Conservation (phyloP, 2,329 filamentous ascomycete species). For the Epichloe sp. region DNA sequence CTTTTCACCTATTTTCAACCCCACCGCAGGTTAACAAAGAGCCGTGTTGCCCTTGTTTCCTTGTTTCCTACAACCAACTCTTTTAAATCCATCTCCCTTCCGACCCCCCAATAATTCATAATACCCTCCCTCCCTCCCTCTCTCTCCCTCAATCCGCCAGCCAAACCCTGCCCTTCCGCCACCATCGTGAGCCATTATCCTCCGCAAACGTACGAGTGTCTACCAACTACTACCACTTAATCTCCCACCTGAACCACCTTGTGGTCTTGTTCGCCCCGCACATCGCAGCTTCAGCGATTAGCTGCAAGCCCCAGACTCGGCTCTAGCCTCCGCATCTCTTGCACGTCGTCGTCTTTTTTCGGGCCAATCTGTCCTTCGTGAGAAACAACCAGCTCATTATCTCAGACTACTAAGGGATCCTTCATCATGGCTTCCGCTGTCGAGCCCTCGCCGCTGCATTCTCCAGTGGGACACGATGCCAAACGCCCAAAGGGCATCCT, state of each 20-base stretch:
- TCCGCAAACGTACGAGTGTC: not conserved
- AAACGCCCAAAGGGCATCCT: conserved; percentile 53
- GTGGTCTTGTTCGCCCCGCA: not conserved
- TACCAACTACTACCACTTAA: not conserved
- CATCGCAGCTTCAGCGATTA: not conserved
- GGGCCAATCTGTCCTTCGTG: not conserved
- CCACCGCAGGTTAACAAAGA: too few relatives aligned
- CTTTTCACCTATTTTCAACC: not conserved
- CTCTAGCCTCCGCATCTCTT: not conserved
- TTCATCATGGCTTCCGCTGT: conserved; percentile 27
- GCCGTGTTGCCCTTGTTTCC: not conserved
- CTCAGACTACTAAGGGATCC: not conserved
- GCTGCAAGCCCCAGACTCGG: not conserved
- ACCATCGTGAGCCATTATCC: not conserved
- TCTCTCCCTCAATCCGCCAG: not conserved
- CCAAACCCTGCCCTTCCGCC: not conserved
- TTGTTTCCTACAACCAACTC: too few relatives aligned
- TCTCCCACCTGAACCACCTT: not conserved
- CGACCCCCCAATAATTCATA: not conserved
- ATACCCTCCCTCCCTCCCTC: not conserved
- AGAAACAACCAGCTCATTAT: not conserved
- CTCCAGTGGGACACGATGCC: conserved; percentile 26
- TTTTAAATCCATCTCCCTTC: not conserved
- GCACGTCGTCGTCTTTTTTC: not conserved
- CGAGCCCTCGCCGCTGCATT: conserved; percentile 25